Conservation (phyloP, 345 rosid species). For the Lagerstroemia speciosa region DNA sequence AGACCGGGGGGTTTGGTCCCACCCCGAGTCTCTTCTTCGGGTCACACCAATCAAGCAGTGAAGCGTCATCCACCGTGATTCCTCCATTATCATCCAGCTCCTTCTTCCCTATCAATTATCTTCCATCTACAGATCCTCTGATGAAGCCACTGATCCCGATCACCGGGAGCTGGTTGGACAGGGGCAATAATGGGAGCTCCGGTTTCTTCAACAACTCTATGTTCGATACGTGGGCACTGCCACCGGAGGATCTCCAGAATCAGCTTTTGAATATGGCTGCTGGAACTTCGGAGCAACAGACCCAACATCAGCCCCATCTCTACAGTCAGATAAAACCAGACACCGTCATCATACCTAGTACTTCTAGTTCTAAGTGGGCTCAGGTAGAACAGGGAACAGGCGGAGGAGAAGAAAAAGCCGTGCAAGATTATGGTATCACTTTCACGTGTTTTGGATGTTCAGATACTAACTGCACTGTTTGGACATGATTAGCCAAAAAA, state of each 20-base stretch:
- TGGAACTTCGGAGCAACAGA: conserved; percentile 50
- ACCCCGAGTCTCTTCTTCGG: not conserved
- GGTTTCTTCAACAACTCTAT: not conserved
- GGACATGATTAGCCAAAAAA: conserved; percentile 17
- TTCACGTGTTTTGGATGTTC: conserved; percentile 7
- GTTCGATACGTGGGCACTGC: conserved; percentile 8
- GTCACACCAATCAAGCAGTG: conserved; percentile 8
- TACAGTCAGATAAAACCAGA: conserved; percentile 68
- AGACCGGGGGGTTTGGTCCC: not conserved
- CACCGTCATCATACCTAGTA: conserved; percentile 34
- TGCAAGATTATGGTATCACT: not conserved
- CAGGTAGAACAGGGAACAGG: not conserved
- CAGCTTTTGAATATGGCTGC: conserved; percentile 36
- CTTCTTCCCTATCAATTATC: no score
- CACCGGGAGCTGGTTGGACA: not conserved
- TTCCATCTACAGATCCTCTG: not conserved
- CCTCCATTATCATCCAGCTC: not conserved
- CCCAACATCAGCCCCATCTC: conserved; percentile 29
- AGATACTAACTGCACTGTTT: conserved; percentile 11
- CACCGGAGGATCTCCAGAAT: conserved; percentile 33
- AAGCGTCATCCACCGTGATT: conserved; percentile 11
- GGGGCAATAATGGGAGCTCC: not conserved
- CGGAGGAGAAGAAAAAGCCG: no score
- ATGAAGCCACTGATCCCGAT: not conserved
- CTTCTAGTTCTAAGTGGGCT: conserved; percentile 15